Percentiles rank a stretch among this genome's conserved stretches.
Conservation (phyloP, 2,329 filamentous ascomycete species). For the Venturia asperata region DNA sequence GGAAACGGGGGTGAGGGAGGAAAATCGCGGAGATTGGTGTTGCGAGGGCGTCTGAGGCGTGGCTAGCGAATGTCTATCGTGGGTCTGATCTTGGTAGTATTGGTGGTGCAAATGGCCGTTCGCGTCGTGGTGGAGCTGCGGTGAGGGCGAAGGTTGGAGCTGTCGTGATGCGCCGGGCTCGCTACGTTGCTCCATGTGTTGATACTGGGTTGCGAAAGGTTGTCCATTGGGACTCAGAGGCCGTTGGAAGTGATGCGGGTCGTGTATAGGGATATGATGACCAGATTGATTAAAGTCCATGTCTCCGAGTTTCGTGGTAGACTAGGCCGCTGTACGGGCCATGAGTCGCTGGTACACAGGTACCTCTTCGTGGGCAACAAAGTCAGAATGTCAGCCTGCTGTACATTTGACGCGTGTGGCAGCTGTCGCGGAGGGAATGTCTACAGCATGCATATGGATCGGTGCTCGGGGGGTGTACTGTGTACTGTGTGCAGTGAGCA, state of each 20-base stretch:
- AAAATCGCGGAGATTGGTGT: constrained; percentile 33
- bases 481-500: background rate
- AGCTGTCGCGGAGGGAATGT: background rate
- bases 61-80: constrained; percentile 15
- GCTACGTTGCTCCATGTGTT: constrained; percentile 11
- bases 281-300: constrained; percentile 19
- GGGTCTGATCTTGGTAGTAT: constrained; percentile 11
- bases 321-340: background rate
- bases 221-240: constrained; percentile 7
- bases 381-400: constrained; percentile 8
- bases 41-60: constrained; percentile 33
- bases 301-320: background rate
- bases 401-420: background rate
- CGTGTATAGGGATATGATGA: constrained; percentile 8
- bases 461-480: background rate
- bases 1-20: constrained; percentile 31
- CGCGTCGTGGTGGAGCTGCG: constrained; percentile 9
- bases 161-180: constrained; percentile 11
- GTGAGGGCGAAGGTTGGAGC: background rate
- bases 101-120: constrained; percentile 16
- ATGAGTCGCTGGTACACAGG: background rate
- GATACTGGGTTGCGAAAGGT: background rate
- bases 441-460: background rate
- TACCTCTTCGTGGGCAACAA: background rate
- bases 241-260: constrained; percentile 14